Percentiles rank a stretch among this genome's conserved stretches.
phyloP scores from a whole-genome alignment of 352 stramenopile genomes.

The Phytophthora chlamydospora region DNA sequence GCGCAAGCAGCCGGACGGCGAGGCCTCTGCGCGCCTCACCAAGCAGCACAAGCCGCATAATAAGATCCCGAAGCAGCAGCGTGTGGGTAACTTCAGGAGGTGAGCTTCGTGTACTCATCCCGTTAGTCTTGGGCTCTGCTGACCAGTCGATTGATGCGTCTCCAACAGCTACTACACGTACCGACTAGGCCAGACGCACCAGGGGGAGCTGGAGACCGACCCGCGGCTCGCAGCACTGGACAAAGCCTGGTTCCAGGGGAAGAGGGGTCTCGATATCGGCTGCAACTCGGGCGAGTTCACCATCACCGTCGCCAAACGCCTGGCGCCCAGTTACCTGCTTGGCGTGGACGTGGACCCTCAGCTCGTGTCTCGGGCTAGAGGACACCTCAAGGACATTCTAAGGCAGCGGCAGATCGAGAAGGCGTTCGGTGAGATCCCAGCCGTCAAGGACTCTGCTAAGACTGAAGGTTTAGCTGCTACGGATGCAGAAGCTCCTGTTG shows the following conservation, averaged over 20 bases:
- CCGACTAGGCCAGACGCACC: slow-evolving; percentile 61
- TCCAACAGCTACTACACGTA: slow-evolving; percentile 76
- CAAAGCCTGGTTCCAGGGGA: slow-evolving; percentile 67
- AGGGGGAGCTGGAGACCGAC: slow-evolving; percentile 60
- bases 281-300: slow-evolving; percentile 87
- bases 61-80: slow-evolving; percentile 51
- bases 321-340: slow-evolving; percentile 64
- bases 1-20: slow-evolving; percentile 14
- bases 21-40: neutral
- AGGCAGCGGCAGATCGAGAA: slow-evolving; percentile 62
- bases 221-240: slow-evolving; percentile 64
- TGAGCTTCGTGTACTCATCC: slow-evolving; percentile 4
- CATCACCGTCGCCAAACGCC: slow-evolving; percentile 62
- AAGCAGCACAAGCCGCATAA: slow-evolving; percentile 25
- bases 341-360: slow-evolving; percentile 78
- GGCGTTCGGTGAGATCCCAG: slow-evolving; percentile 54
- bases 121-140: slow-evolving; percentile 1
- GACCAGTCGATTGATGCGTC: neutral
- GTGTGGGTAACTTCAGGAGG: slow-evolving; percentile 83
- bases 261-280: slow-evolving; percentile 75
- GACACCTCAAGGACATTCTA: slow-evolving; percentile 68
- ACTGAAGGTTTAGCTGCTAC: neutral
- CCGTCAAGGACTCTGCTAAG: slow-evolving; percentile 13
- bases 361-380: slow-evolving; percentile 64
- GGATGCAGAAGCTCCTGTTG: slow-evolving; percentile 4